Base-by-base conservation (phyloP, 163 green algal genomes). In the Scenedesmus sp. region DNA sequence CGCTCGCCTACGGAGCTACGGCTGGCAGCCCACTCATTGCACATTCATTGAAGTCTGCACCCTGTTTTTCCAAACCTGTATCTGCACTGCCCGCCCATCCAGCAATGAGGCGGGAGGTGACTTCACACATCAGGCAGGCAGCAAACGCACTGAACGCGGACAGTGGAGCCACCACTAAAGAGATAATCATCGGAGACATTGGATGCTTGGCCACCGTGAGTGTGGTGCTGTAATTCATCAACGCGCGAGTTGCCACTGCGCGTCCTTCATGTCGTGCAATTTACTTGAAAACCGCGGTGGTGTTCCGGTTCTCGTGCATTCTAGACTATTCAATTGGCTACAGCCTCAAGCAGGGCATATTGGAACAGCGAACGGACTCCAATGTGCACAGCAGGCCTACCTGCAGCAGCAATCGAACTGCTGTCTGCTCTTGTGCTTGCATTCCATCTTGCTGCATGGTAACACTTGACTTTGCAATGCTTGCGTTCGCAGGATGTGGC, bases 31-130 rank as follows among this genome's bases (percentile, higher is more conserved):
- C n/a, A 6, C 1, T n/a, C 20, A 3, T 16, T n/a, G 46, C 46
- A 16, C 46, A 53, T 6, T 53, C 7, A 16, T 53, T 16, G 10
- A 53, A 53, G 46, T 53, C 10, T 53, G 46, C 46, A 6, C 6
- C 7, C 10, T 4, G 53, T 24, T 20, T 4, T 12, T 65, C 9
- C 24, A 26, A 26, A 65, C 4, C 53, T 65, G 22, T 16, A 65
- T 65, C 9, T 65, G 59, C 65, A 40, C 30, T 76, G 30, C 0
- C 3, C 37, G 65, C 30, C 65, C 30, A 76, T 40, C 30, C 6
- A 76, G 65, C 65, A 40, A 76, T 76, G 65, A 76, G 65, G 65
- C 65, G 30, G 30, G 65, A 76, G 65, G 65, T 76, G 65, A 76
- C 65, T 40, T 76, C 65, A 76, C 30, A 76, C 65, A 76, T 76